phyloP scores from a whole-genome alignment of 2,329 filamentous ascomycete genomes.

The Magnaporthiopsis poae region DNA sequence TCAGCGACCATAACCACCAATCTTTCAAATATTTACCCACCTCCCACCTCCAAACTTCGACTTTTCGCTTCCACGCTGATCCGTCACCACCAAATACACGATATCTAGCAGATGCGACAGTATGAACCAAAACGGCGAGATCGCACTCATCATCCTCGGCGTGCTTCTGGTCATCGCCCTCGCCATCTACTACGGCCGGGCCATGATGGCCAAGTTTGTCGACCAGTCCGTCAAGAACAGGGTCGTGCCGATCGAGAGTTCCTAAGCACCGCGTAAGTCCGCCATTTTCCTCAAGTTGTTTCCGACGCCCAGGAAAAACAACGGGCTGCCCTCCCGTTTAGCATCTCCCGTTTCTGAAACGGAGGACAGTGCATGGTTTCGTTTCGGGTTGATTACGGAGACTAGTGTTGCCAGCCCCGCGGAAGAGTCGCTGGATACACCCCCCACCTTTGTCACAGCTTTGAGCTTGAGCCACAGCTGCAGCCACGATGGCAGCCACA shows the following conservation, averaged over 20 bases:
- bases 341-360: neutral
- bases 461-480: neutral
- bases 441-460: neutral
- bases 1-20: neutral
- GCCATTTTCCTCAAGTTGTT: too few relatives aligned
- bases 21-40: too few relatives aligned
- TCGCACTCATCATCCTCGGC: conserved; percentile 22
- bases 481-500: neutral
- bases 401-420: neutral
- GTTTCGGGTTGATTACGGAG: neutral
- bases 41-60: neutral
- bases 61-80: neutral
- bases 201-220: conserved; percentile 17
- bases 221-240: neutral
- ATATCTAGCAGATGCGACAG: conserved; percentile 1
- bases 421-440: too few relatives aligned
- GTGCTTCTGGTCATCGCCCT: conserved; percentile 15
- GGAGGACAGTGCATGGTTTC: neutral
- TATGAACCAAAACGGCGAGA: conserved; percentile 18
- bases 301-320: neutral
- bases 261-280: neutral
- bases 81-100: neutral
- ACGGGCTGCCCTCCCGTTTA: neutral
- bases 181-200: conserved; percentile 17
- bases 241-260: neutral